Conservation (phyloP, 75 land plant species). For the Chamaecyparis obtusa region DNA sequence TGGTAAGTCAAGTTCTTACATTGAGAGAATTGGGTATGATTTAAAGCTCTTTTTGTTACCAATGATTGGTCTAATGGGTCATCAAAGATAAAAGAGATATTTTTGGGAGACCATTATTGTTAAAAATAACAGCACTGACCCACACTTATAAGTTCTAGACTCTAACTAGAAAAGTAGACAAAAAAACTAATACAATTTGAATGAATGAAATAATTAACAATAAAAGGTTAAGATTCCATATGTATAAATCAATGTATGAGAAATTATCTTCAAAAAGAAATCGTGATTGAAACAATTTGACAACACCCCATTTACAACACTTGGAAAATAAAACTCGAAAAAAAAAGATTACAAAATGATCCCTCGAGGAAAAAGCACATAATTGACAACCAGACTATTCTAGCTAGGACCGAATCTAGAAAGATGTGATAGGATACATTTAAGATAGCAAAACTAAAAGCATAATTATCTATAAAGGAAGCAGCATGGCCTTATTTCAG, state of each 20-base stretch:
- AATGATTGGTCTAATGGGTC: not conserved
- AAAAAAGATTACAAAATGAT: too few relatives aligned
- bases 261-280: too few relatives aligned
- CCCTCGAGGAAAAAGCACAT: not conserved
- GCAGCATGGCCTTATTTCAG: not conserved
- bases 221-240: too few relatives aligned
- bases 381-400: not conserved
- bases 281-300: not conserved
- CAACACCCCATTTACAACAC: too few relatives aligned
- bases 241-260: too few relatives aligned
- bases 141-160: not conserved
- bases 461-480: not conserved
- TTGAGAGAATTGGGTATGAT: not conserved
- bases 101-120: not conserved
- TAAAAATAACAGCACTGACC: not conserved
- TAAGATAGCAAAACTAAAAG: not conserved
- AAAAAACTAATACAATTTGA: too few relatives aligned
- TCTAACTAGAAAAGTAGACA: too few relatives aligned
- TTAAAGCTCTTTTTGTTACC: not conserved
- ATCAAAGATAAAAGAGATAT: not conserved
- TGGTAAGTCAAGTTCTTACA: not conserved
- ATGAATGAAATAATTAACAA: too few relatives aligned
- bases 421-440: not conserved
- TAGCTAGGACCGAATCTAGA: not conserved
- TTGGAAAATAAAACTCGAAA: too few relatives aligned